Evolutionary conservation across 1,139 yeast species (phyloP).

Genomic region (Zygosaccharomyces pseudobailii): DNA sequence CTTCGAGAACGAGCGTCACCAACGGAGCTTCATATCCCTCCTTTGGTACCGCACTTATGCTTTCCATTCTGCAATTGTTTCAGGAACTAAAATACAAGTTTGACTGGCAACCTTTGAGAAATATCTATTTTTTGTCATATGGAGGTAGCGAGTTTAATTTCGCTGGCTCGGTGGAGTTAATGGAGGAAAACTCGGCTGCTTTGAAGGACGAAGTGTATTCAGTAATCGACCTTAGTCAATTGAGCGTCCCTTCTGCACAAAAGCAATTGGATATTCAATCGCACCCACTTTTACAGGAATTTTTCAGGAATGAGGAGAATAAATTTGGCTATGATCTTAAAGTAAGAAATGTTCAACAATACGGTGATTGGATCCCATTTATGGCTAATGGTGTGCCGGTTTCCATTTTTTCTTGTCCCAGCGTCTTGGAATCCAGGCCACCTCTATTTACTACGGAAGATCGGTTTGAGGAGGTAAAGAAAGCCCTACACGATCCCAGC

Average conservation of each 20-base stretch:
- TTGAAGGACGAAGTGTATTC: conserved; percentile 61
- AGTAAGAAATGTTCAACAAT: conserved; percentile 39
- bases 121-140: conserved; percentile 79
- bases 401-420: conserved; percentile 36
- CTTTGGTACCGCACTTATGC: conserved; percentile 69
- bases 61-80: conserved; percentile 68
- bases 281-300: conserved; percentile 59
- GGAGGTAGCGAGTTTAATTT: conserved; percentile 79
- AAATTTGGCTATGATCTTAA: conserved; percentile 22
- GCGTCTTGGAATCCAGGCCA: conserved; percentile 40
- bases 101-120: conserved; percentile 80
- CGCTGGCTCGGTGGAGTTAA: conserved; percentile 83
- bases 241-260: conserved; percentile 49
- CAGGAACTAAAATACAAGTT: conserved; percentile 60
- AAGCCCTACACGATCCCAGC: conserved; percentile 43
- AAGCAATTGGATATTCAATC: conserved; percentile 60
- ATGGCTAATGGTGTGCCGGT: conserved; percentile 60
- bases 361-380: conserved; percentile 63
- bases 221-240: conserved; percentile 58
- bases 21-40: conserved; percentile 70
- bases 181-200: conserved; percentile 51
- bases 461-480: conserved; percentile 52
- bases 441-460: conserved; percentile 68
- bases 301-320: conserved; percentile 20
- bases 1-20: conserved; percentile 75